phyloP scores from a whole-genome alignment of 306 rosid genomes.

The Casuarina equisetifolia region DNA sequence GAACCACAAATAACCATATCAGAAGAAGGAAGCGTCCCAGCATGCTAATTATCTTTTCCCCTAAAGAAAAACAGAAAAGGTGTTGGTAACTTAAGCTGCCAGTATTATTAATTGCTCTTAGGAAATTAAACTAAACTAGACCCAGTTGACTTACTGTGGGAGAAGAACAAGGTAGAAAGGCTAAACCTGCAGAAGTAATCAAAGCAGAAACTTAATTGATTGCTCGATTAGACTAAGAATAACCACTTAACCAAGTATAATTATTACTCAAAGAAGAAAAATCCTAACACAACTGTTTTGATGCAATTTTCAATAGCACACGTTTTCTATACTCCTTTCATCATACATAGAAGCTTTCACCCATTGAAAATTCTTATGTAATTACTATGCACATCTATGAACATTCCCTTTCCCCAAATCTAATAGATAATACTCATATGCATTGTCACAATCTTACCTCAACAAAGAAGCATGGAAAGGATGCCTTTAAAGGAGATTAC shows the following conservation, averaged over 20 bases:
- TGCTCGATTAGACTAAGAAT: background rate
- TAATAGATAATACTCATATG: background rate
- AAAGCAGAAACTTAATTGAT: slow-evolving; percentile 3
- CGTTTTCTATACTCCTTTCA: background rate
- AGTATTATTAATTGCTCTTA: slow-evolving; percentile 6
- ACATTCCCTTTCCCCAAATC: background rate
- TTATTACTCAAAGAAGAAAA: background rate
- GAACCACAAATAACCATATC: slow-evolving; percentile 91
- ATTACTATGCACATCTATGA: background rate
- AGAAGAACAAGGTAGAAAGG: slow-evolving; percentile 67
- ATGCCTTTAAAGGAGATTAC: background rate
- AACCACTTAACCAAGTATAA: background rate
- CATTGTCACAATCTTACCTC: background rate
- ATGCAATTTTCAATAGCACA: background rate
- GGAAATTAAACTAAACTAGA: slow-evolving; percentile 14
- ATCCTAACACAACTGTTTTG: background rate
- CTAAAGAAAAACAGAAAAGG: slow-evolving; percentile 37
- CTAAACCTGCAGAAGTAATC: slow-evolving; percentile 48
- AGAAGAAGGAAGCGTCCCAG: slow-evolving; percentile 82
- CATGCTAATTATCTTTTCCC: slow-evolving; percentile 89
- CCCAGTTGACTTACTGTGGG: slow-evolving; percentile 70
- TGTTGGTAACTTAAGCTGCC: slow-evolving; percentile 13
- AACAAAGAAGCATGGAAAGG: background rate
- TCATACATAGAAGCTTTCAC: background rate
- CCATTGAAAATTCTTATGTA: background rate